These are phyloP conservation scores for Didymella pomorum DNA, from an alignment of 2,329 filamentous ascomycete genomes.

Conservation along the genomic window DNA sequence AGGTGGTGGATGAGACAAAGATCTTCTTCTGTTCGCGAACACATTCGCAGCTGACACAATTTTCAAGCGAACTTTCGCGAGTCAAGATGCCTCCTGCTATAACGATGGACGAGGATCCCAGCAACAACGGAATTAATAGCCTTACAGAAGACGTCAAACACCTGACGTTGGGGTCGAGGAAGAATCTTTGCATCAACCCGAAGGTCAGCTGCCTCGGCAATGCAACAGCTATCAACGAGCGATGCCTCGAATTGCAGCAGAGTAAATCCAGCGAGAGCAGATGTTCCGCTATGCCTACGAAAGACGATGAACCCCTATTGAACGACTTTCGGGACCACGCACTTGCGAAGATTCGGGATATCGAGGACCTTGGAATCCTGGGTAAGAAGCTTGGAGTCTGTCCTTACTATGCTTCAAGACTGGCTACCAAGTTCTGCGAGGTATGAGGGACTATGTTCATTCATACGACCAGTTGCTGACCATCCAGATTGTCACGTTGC, in stretches of 20 bases:
- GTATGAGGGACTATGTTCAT: constrained; percentile 40
- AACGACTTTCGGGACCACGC: constrained; percentile 86
- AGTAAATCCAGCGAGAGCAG: constrained; percentile 66
- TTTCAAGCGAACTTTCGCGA: constrained; percentile 80
- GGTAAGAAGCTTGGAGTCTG: constrained; percentile 84
- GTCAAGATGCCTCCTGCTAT: constrained; percentile 80
- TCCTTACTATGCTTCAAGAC: constrained; percentile 94
- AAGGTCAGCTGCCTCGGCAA: constrained; percentile 74
- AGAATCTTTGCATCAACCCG: constrained; percentile 89
- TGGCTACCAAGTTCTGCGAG: constrained; percentile 82
- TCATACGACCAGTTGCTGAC: constrained; percentile 19
- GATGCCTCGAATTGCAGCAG: constrained; percentile 89
- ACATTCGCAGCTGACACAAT: constrained; percentile 90
- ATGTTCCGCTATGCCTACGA: constrained; percentile 80
- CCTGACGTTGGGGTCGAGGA: constrained; percentile 82
- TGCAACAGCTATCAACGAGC: constrained; percentile 87
- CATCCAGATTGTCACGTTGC: constrained; percentile 79
- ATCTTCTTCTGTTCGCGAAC: constrained; percentile 94
- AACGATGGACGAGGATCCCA: constrained; percentile 30
- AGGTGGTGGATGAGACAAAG: constrained; percentile 73
- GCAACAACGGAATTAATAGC: constrained; percentile 27
- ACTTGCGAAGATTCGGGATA: constrained; percentile 86
- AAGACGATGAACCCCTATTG: constrained; percentile 74
- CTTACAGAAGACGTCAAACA: constrained; percentile 75
- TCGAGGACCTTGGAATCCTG: constrained; percentile 84